A percentile compares a stretch with the other conserved stretches of the same genome.
Evolutionary conservation across 371 early-diverging fungal species (phyloP).

Genomic region (Apophysomyces trapeziformis): DNA sequence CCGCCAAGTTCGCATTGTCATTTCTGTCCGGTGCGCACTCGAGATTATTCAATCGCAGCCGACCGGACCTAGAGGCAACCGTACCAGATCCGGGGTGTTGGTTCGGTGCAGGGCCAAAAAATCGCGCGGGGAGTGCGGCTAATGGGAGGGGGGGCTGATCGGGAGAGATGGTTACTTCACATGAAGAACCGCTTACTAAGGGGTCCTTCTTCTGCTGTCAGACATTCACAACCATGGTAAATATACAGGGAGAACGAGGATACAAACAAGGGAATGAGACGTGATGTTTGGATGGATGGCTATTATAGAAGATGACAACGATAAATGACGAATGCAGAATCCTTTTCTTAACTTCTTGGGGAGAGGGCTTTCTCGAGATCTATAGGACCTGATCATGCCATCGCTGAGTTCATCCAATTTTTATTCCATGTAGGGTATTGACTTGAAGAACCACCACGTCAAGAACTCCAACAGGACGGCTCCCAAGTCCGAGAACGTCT

Average conservation of each 20-base stretch:
- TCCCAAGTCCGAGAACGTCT: constrained; percentile 90
- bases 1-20: too few relatives aligned
- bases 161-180: constrained; percentile 1
- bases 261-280: constrained; percentile 1
- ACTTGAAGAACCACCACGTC: constrained; percentile 93
- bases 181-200: neutral
- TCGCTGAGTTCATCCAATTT: neutral
- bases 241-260: constrained; percentile 2
- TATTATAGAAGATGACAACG: constrained; percentile 2
- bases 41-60: too few relatives aligned
- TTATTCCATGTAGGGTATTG: constrained; percentile 82
- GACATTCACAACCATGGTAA: constrained; percentile 11
- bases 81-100: too few relatives aligned
- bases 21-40: too few relatives aligned
- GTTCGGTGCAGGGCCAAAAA: too few relatives aligned
- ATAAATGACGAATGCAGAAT: neutral
- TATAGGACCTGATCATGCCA: neutral
- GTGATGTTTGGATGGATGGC: constrained; percentile 35
- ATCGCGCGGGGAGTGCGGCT: neutral
- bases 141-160: neutral
- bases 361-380: neutral
- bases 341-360: neutral
- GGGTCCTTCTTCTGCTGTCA: constrained; percentile 9
- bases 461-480: constrained; percentile 86
- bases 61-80: too few relatives aligned